These are phyloP conservation scores for Omphalea diandra DNA, from an alignment of 441 rosid species.

Conservation along the genomic window DNA sequence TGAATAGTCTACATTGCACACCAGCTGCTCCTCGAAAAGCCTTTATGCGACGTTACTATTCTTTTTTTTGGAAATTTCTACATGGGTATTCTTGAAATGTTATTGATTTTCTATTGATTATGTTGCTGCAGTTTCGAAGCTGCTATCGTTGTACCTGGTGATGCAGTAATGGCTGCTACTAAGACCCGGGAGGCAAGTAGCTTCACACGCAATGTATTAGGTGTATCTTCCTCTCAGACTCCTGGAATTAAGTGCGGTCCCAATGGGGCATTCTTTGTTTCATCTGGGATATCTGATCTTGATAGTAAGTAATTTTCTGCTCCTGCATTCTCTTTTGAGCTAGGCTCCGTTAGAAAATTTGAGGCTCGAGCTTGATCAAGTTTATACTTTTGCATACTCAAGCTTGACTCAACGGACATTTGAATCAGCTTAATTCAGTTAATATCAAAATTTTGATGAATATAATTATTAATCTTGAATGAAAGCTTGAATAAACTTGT, in stretches of 20 bases:
- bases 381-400: no score
- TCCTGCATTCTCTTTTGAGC: no score
- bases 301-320: constrained; percentile 66
- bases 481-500: no score
- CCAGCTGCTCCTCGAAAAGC: constrained; percentile 17
- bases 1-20: not conserved
- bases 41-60: not conserved
- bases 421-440: no score
- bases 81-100: not conserved
- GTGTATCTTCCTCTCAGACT: constrained; percentile 38
- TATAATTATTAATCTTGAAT: no score
- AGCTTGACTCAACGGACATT: no score
- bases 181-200: constrained; percentile 70
- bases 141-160: not conserved
- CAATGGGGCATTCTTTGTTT: constrained; percentile 64
- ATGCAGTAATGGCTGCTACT: constrained; percentile 49
- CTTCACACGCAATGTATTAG: constrained; percentile 67
- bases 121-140: not conserved
- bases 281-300: constrained; percentile 84
- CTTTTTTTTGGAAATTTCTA: not conserved
- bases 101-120: not conserved
- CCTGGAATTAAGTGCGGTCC: constrained; percentile 88
- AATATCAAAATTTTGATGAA: no score
- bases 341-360: no score
- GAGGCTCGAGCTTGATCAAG: no score